Percentiles rank a stretch among this genome's conserved stretches.
phyloP scores from a whole-genome alignment of 148 eudicot species.

The Vaccinium myrtillus region DNA sequence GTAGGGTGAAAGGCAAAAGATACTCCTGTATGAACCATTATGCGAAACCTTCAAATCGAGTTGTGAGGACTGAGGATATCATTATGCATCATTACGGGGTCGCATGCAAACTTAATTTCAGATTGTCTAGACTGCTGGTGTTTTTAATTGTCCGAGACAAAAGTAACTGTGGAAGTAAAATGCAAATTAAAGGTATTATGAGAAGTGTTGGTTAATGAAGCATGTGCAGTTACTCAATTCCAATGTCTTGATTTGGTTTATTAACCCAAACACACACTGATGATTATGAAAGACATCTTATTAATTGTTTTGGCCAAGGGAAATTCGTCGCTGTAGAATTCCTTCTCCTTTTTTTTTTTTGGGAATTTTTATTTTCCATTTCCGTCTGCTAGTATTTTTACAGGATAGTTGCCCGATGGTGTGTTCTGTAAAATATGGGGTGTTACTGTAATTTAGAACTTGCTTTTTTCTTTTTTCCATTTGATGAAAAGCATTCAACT shows the following conservation, averaged over 20 bases:
- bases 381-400: neutral
- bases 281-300: neutral
- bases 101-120: neutral
- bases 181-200: neutral
- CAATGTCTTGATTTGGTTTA: neutral
- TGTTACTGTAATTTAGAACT: no score
- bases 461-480: no score
- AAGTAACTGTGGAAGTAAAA: neutral
- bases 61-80: neutral
- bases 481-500: neutral
- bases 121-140: no score
- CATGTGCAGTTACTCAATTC: neutral
- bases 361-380: no score
- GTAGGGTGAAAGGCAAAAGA: neutral
- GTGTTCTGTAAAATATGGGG: neutral
- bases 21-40: neutral
- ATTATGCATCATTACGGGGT: neutral
- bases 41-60: neutral
- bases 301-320: neutral
- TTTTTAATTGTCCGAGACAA: no score
- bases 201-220: neutral
- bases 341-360: no score
- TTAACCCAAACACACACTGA: neutral
- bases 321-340: neutral
- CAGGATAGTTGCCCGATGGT: neutral